phyloP scores from a whole-genome alignment of 352 stramenopile species.

The Globisporangium nunn region DNA sequence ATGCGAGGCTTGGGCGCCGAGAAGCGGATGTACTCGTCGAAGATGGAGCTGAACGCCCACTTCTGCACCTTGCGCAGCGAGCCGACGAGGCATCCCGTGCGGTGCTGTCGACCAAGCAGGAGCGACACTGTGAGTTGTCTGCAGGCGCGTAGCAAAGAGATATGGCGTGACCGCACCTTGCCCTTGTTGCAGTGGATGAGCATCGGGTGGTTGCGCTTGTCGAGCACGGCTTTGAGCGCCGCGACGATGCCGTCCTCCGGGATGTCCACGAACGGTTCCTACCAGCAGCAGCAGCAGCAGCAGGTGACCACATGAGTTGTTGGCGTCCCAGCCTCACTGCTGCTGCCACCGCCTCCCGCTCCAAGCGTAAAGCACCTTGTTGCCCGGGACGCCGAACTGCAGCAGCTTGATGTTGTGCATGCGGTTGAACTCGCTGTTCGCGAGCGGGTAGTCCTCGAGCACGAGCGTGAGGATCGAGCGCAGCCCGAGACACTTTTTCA shows the following conservation, averaged over 20 bases:
- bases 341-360: too few species aligned
- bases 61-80: conserved; percentile 76
- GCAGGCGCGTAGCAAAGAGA: not conserved
- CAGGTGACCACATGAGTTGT: not conserved
- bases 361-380: conserved; percentile 37
- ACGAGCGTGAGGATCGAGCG: conserved; percentile 83
- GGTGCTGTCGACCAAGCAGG: conserved; percentile 32
- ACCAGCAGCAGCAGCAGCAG: not conserved
- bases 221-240: conserved; percentile 67
- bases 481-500: conserved; percentile 67
- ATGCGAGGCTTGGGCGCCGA: conserved; percentile 80
- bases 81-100: conserved; percentile 71
- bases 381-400: conserved; percentile 79
- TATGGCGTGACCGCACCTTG: conserved; percentile 33
- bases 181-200: conserved; percentile 87
- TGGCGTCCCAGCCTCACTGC: not conserved
- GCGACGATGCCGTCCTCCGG: conserved; percentile 70
- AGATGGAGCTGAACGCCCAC: conserved; percentile 80
- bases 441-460: conserved; percentile 81
- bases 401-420: conserved; percentile 75
- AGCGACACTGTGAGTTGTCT: too few species aligned
- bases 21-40: conserved; percentile 85
- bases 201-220: conserved; percentile 82
- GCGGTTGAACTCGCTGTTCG: conserved; percentile 77
- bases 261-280: conserved; percentile 86